Base-by-base conservation (phyloP, 768 basidiomycete genomes). In the Lactifluus rugatus region DNA sequence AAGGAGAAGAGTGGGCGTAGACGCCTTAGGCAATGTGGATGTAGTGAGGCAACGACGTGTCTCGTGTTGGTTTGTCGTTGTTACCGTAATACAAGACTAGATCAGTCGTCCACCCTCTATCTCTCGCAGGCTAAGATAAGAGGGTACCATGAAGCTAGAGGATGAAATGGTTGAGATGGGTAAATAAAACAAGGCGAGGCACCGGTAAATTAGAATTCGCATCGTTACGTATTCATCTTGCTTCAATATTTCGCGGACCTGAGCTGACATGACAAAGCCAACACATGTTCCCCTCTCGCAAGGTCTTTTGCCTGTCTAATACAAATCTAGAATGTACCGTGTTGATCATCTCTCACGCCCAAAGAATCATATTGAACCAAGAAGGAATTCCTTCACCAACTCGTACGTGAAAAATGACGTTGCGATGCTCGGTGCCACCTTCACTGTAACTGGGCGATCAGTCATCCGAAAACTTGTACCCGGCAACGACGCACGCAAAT, bases 401-500 rank as follows among this genome's bases (percentile, higher is more conserved):
- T 91, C 89, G 70, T 91, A 90, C 13, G 82, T 86, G 74, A 87
- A 89, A 69, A 91, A 90, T 32, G 84, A 85, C 37, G 86, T 92
- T 36, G 90, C 88, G 59, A 92, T 92, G 67, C 87, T 89, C 19
- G 90, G 90, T 1, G 89, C 85, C n/a, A 92, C 90, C 69, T 93
- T 92, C 60, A 93, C 89, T 91, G 70, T 58, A 60, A 41, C 16
- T 39, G 44, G 48, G 26, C 57, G 52, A 54, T 46, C 49, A 48
- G 45, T n/a, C n/a, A n/a, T n/a, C 48, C 5, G 5, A 21, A 21
- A 46, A 16, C 2, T 31, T 54, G 28, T 55, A 58, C 58, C 64
- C 28, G 31, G 60, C 9, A 21, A 21, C 26, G 23, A 79, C 89
- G 73, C 72, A 91, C 90, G 78, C 53, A 93, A 72, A 70, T 93